These are phyloP conservation scores for Collybiopsis luxurians DNA, from an alignment of 768 basidiomycete genomes.

Conservation along the genomic window DNA sequence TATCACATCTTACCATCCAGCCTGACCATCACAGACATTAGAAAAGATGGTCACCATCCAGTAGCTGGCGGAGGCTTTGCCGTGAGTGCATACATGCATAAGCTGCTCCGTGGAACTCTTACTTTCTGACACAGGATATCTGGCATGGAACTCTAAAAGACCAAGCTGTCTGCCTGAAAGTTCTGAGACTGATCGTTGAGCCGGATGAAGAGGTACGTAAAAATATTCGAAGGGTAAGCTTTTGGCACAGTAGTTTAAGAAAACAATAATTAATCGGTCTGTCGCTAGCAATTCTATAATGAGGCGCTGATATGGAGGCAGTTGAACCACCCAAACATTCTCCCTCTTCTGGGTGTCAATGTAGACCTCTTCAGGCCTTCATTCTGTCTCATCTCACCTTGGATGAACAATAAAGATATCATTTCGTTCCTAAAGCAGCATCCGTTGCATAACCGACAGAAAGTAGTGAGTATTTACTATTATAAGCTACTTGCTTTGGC, in stretches of 20 bases:
- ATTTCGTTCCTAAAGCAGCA: conserved; percentile 3
- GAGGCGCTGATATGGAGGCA: conserved; percentile 21
- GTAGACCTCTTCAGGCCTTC: conserved; percentile 12
- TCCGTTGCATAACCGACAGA: neutral
- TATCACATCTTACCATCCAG: conserved; percentile 19
- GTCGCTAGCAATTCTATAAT: conserved; percentile 13
- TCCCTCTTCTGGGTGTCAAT: conserved; percentile 19
- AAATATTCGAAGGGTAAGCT: neutral
- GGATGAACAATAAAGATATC: conserved; percentile 18
- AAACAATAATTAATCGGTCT: neutral
- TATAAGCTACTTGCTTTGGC: no score
- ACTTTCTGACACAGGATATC: conserved; percentile 6
- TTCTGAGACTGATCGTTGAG: neutral
- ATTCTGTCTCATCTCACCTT: conserved; percentile 20
- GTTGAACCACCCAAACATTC: conserved; percentile 16
- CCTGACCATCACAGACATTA: conserved; percentile 16
- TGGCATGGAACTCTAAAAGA: neutral
- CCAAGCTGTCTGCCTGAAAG: conserved; percentile 5
- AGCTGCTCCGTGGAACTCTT: neutral
- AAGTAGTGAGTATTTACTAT: neutral
- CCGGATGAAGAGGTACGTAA: neutral
- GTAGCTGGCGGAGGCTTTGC: conserved; percentile 27
- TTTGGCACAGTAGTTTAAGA: neutral
- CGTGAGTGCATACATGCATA: conserved; percentile 6
- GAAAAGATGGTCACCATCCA: conserved; percentile 9